phyloP scores from a whole-genome alignment of 306 rosid species.

The Sindora glabra region DNA sequence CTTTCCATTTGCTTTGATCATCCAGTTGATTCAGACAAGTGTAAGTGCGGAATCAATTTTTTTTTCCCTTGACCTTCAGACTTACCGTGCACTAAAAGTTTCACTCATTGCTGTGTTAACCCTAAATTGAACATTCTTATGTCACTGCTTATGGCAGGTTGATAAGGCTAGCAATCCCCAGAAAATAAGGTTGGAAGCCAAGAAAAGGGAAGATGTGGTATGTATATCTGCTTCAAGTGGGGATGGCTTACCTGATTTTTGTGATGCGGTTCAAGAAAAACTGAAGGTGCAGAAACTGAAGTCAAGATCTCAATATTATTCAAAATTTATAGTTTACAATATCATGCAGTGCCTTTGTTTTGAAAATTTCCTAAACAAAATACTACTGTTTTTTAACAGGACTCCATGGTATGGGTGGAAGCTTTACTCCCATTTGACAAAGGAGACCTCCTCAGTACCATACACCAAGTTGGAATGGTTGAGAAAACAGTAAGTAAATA shows the following conservation, averaged over 20 bases:
- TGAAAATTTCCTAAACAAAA: constrained; percentile 1
- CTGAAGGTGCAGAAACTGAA: constrained; percentile 52
- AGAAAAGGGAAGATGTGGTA: constrained; percentile 62
- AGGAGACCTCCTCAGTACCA: constrained; percentile 87
- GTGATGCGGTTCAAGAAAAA: constrained; percentile 71
- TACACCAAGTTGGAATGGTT: constrained; percentile 93
- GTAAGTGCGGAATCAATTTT: neutral
- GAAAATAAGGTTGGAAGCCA: constrained; percentile 58
- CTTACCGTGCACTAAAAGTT: neutral
- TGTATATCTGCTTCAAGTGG: constrained; percentile 84
- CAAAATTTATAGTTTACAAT: neutral
- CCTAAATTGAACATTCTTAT: constrained; percentile 5
- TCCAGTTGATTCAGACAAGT: neutral
- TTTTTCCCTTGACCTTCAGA: neutral
- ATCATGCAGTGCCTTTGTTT: neutral
- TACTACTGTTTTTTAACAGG: constrained; percentile 33
- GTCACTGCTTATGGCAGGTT: constrained; percentile 41
- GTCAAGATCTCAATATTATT: neutral
- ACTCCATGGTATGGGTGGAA: constrained; percentile 94
- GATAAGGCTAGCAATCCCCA: constrained; percentile 67
- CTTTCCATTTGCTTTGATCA: neutral
- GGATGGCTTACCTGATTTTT: constrained; percentile 63
- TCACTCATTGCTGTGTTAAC: neutral
- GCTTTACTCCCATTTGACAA: constrained; percentile 90
- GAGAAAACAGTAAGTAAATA: constrained; percentile 73